Conservation (phyloP, 108 stramenopile genomes). For the Epipyxis sp. region DNA sequence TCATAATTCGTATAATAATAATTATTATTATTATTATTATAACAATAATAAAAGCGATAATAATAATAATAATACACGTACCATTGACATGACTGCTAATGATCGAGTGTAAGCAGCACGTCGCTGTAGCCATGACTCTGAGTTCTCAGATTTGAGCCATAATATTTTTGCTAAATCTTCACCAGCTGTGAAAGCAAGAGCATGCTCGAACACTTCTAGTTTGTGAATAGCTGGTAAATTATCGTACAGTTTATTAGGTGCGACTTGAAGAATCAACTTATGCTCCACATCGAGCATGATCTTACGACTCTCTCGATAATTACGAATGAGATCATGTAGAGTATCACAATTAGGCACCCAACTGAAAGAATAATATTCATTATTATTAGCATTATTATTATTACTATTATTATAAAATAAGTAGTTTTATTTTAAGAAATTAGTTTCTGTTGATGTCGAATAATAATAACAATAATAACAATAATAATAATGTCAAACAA, state of each 20-base stretch:
- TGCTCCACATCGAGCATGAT: conserved; percentile 86
- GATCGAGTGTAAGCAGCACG: conserved; percentile 91
- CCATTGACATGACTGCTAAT: conserved; percentile 98
- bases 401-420: too few relatives aligned
- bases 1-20: too few relatives aligned
- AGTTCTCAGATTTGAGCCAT: conserved; percentile 90
- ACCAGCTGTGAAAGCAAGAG: conserved; percentile 75
- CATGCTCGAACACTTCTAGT: conserved; percentile 90
- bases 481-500: too few relatives aligned
- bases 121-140: conserved; percentile 94
- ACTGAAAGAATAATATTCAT: too few relatives aligned
- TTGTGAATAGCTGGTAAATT: conserved; percentile 90
- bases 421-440: too few relatives aligned
- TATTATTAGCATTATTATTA: too few relatives aligned
- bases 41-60: too few relatives aligned
- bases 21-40: too few relatives aligned
- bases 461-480: too few relatives aligned
- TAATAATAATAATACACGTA: too few relatives aligned
- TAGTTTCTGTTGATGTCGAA: too few relatives aligned
- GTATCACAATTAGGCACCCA: conserved; percentile 99
- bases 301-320: conserved; percentile 81
- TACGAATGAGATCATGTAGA: conserved; percentile 85
- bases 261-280: conserved; percentile 77
- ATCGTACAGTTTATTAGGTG: conserved; percentile 77
- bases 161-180: conserved; percentile 89